A percentile compares a stretch with the other conserved stretches of the same genome.
phyloP scores from a whole-genome alignment of 306 rosid genomes.

The Ochetophila trinervis region DNA sequence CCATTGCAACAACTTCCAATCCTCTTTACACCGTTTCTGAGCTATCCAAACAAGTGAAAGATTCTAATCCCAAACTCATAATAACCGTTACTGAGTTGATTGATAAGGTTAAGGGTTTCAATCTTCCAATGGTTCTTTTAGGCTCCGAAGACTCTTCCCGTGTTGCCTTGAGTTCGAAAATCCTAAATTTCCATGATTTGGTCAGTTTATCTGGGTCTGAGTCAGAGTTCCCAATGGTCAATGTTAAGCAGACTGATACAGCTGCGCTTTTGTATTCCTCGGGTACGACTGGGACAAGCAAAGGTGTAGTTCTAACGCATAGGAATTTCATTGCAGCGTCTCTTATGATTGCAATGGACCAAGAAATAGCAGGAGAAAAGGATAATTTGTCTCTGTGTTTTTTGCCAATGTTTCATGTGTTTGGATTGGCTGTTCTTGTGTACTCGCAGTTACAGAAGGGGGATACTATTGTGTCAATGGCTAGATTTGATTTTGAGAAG shows the following conservation, averaged over 20 bases:
- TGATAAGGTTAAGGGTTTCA: conserved; percentile 51
- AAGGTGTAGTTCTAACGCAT: conserved; percentile 77
- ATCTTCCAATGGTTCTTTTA: conserved; percentile 53
- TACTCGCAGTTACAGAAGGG: conserved; percentile 59
- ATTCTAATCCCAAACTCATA: conserved; percentile 66
- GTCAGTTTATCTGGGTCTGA: conserved; percentile 26
- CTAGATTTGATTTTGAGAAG: conserved; percentile 50
- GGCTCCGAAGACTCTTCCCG: conserved; percentile 18
- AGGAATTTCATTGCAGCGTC: conserved; percentile 63
- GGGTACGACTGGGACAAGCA: conserved; percentile 81
- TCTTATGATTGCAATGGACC: conserved; percentile 56
- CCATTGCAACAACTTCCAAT: conserved; percentile 66
- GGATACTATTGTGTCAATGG: conserved; percentile 48
- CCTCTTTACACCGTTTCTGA: conserved; percentile 64
- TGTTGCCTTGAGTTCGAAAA: conserved; percentile 5
- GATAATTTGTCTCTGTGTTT: conserved; percentile 53
- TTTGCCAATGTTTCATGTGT: conserved; percentile 85
- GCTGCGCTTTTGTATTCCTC: conserved; percentile 83
- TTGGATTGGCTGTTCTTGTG: conserved; percentile 53
- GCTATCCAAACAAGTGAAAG: conserved; percentile 61
- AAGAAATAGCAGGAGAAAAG: conserved; percentile 34
- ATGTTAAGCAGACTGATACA: conserved; percentile 54
- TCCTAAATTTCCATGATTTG: conserved; percentile 41
- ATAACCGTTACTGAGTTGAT: conserved; percentile 58
- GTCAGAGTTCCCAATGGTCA: conserved; percentile 43